Percentiles rank a stretch among this genome's conserved stretches.
phyloP scores from a whole-genome alignment of 352 stramenopile species.

The Saprolegnia diclina region DNA sequence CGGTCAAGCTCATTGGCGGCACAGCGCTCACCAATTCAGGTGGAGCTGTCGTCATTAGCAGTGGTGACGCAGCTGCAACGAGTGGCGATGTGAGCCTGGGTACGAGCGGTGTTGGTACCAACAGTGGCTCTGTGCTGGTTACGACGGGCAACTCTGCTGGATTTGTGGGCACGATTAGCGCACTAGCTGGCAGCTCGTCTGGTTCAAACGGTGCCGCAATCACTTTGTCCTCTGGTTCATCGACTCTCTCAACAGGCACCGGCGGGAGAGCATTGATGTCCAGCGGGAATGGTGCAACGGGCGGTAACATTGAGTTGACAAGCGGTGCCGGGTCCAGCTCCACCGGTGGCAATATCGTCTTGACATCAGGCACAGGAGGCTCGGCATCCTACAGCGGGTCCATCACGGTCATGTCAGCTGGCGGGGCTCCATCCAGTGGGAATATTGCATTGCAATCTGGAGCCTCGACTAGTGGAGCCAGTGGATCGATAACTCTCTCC shows the following conservation, averaged over 20 bases:
- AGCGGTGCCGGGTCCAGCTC: constrained; percentile 54
- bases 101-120: constrained; percentile 28
- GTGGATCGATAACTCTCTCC: constrained; percentile 1
- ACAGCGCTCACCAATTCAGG: constrained; percentile 31
- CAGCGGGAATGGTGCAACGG: not conserved
- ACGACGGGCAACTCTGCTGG: not conserved
- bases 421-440: not conserved
- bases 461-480: not conserved
- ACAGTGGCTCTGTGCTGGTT: constrained; percentile 1
- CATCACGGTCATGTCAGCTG: not conserved
- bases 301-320: constrained; percentile 32
- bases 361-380: constrained; percentile 51
- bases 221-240: constrained; percentile 4
- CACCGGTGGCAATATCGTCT: constrained; percentile 54
- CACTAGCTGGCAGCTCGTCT: not conserved
- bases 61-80: constrained; percentile 11
- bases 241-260: not conserved
- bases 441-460: not conserved
- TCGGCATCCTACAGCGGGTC: constrained; percentile 17
- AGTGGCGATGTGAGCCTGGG: constrained; percentile 23
- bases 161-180: constrained; percentile 10
- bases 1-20: constrained; percentile 10
- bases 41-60: not conserved
- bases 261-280: not conserved
- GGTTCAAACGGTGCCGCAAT: not conserved